Conservation (phyloP, 768 basidiomycete genomes). For the Saitozyma podzolica region DNA sequence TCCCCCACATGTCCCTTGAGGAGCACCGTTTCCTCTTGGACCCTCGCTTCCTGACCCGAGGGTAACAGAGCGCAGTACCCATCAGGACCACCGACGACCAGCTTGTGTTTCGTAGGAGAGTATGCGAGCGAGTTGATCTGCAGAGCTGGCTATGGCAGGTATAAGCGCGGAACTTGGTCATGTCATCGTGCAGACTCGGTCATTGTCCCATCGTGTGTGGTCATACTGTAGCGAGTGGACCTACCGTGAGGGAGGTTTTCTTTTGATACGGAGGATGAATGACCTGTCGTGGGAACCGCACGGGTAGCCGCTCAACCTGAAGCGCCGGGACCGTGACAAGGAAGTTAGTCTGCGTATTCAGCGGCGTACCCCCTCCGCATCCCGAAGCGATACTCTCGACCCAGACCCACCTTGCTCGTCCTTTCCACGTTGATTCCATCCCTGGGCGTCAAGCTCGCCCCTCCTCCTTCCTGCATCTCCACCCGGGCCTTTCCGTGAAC, state of each 20-base stretch:
- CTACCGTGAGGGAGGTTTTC: conserved; percentile 21
- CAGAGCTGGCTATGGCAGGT: conserved; percentile 32
- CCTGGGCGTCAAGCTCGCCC: conserved; percentile 57
- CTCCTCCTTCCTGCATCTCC: conserved; percentile 56
- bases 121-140: conserved; percentile 42
- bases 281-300: conserved; percentile 60
- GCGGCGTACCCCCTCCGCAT: not conserved
- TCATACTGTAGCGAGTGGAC: conserved; percentile 6
- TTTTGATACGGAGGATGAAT: conserved; percentile 58
- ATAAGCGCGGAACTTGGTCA: conserved; percentile 8
- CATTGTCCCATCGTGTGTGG: no score
- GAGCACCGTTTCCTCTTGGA: conserved; percentile 16
- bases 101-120: conserved; percentile 26
- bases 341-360: conserved; percentile 31
- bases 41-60: conserved; percentile 7
- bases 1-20: conserved; percentile 54
- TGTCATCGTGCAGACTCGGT: not conserved
- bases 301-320: conserved; percentile 57
- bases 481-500: conserved; percentile 68
- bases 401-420: conserved; percentile 27
- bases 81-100: conserved; percentile 50
- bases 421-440: conserved; percentile 59
- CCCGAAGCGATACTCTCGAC: conserved; percentile 6
- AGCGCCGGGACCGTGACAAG: conserved; percentile 51
- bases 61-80: conserved; percentile 43